A percentile compares a stretch with the other conserved stretches of the same genome.
These are phyloP conservation scores for Nigrograna mackinnonii DNA, from an alignment of 2,329 filamentous ascomycete genomes.

Conservation along the genomic window DNA sequence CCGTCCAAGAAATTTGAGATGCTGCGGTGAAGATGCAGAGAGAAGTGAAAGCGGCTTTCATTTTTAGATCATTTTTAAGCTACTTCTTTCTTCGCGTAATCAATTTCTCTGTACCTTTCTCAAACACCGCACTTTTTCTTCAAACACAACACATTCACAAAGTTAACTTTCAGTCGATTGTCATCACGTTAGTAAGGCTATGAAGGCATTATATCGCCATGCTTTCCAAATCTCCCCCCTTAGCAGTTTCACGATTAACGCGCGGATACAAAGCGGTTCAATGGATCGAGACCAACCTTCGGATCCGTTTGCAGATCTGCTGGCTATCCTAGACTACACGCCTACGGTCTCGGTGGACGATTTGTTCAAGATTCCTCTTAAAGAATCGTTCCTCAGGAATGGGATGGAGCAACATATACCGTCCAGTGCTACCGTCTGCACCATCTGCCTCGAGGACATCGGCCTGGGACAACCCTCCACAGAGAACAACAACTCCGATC, in stretches of 20 bases:
- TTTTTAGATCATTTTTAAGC: background rate
- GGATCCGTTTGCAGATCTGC: background rate
- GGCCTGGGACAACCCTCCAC: background rate
- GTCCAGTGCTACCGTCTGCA: background rate
- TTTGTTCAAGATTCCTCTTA: background rate
- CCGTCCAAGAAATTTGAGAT: constrained; percentile 5
- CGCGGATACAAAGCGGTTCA: too few species aligned
- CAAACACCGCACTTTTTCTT: too few species aligned
- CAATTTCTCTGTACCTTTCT: background rate
- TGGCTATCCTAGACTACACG: background rate
- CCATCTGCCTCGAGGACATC: background rate
- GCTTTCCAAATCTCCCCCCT: background rate
- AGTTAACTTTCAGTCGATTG: too few species aligned
- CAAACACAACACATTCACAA: too few species aligned
- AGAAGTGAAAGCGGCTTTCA: background rate
- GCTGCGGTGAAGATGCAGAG: constrained; percentile 1
- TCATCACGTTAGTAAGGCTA: too few species aligned
- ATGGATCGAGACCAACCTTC: too few species aligned
- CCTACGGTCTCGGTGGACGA: background rate
- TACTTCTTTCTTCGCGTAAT: background rate
- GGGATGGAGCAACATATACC: too few species aligned
- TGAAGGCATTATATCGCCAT: background rate
- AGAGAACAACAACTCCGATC: background rate
- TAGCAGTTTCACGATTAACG: background rate
- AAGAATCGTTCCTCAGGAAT: background rate